Evolutionary conservation across 2,329 filamentous ascomycete species (phyloP).

Genomic region (Claviceps paspali): DNA sequence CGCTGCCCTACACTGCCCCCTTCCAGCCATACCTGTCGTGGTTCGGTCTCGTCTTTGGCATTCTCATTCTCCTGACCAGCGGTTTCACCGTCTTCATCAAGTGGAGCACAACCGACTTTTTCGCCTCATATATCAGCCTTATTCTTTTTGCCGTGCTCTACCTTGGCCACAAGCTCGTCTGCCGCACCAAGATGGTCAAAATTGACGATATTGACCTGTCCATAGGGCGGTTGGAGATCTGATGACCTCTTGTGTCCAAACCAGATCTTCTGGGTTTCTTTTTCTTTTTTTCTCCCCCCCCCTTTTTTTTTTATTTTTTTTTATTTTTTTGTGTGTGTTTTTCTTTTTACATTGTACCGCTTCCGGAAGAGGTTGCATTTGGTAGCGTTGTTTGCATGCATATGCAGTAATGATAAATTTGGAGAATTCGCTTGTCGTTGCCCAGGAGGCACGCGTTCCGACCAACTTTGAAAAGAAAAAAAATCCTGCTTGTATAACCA

Average conservation of each 20-base stretch:
- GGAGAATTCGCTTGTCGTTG: too few relatives aligned
- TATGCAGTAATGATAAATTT: too few relatives aligned
- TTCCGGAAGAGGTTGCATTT: too few relatives aligned
- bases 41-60: constrained; percentile 51
- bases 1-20: constrained; percentile 45
- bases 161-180: constrained; percentile 41
- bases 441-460: too few relatives aligned
- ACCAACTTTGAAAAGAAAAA: too few relatives aligned
- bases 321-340: too few relatives aligned
- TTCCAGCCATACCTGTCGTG: constrained; percentile 49
- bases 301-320: too few relatives aligned
- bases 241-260: neutral
- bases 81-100: constrained; percentile 54
- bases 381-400: too few relatives aligned
- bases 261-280: neutral
- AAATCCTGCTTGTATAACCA: too few relatives aligned
- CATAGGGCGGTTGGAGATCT: constrained; percentile 5
- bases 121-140: constrained; percentile 48
- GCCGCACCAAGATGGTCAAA: constrained; percentile 23
- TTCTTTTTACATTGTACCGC: too few relatives aligned
- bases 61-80: constrained; percentile 49
- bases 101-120: constrained; percentile 46
- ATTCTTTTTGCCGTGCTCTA: constrained; percentile 47
- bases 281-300: too few relatives aligned
- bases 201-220: constrained; percentile 21